These are phyloP conservation scores for Tricholoma matsutake DNA, from an alignment of 768 basidiomycete genomes.

Conservation along the genomic window DNA sequence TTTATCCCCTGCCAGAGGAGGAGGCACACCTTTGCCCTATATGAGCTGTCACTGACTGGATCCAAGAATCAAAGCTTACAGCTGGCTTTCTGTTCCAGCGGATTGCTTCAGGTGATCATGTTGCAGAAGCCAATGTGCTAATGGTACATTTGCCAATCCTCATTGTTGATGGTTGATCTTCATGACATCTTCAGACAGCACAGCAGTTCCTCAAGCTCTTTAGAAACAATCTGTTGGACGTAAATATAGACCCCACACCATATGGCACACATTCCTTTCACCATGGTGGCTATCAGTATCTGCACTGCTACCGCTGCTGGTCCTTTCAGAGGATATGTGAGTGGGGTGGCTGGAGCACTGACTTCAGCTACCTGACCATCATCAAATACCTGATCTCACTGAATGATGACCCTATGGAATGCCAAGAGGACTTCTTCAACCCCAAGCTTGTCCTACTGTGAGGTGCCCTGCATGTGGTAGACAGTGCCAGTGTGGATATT, in stretches of 20 bases:
- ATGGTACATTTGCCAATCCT: slow-evolving; percentile 20
- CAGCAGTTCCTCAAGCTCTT: slow-evolving; percentile 38
- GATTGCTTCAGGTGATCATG: slow-evolving; percentile 27
- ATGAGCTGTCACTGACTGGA: slow-evolving; percentile 30
- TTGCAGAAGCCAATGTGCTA: slow-evolving; percentile 15
- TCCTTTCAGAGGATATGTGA: slow-evolving; percentile 35
- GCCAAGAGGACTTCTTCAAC: slow-evolving; percentile 36
- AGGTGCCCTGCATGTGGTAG: background rate
- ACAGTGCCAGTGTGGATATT: background rate
- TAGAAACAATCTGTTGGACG: slow-evolving; percentile 38
- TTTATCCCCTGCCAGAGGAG: slow-evolving; percentile 19
- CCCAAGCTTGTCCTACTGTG: slow-evolving; percentile 11
- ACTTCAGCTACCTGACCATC: slow-evolving; percentile 37
- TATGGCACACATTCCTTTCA: slow-evolving; percentile 42
- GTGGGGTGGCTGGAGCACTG: slow-evolving; percentile 46
- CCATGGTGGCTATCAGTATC: slow-evolving; percentile 39
- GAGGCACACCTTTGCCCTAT: slow-evolving; percentile 34
- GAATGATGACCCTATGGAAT: slow-evolving; percentile 34
- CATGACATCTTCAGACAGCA: slow-evolving; percentile 22
- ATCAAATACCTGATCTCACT: slow-evolving; percentile 41
- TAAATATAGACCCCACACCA: no score
- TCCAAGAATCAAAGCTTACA: slow-evolving; percentile 16
- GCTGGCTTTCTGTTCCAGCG: slow-evolving; percentile 32
- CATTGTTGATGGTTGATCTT: background rate
- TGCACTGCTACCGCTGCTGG: slow-evolving; percentile 31